These are phyloP conservation scores for Nemania sp. DNA, from an alignment of 2,329 filamentous ascomycete species.

Conservation along the genomic window DNA sequence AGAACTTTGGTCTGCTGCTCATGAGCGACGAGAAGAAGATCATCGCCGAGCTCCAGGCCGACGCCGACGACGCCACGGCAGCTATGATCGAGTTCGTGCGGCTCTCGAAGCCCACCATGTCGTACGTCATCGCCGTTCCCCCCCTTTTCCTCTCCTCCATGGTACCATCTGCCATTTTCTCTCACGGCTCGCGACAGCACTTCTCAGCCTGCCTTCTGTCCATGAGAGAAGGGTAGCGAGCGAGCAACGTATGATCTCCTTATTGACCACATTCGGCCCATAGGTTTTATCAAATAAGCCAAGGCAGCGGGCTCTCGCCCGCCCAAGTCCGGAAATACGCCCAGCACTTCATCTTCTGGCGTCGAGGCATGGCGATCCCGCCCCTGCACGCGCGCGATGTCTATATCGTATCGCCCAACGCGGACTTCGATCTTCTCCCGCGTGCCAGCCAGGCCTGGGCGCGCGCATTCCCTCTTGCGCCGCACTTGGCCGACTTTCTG, in stretches of 20 bases:
- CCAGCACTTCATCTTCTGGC: conserved; percentile 94
- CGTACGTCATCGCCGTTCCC: conserved; percentile 46
- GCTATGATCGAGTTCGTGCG: conserved; percentile 82
- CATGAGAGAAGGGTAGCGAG: too few relatives aligned
- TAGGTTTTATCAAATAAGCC: conserved; percentile 69
- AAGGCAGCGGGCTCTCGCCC: conserved; percentile 72
- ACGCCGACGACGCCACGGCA: conserved; percentile 73
- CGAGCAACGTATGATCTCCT: too few relatives aligned
- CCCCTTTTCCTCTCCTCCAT: too few relatives aligned
- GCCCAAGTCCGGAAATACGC: conserved; percentile 84
- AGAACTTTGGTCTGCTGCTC: conserved; percentile 84
- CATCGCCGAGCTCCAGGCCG: conserved; percentile 73
- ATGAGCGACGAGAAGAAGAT: conserved; percentile 79
- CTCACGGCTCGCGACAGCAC: not conserved
- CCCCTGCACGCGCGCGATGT: conserved; percentile 87
- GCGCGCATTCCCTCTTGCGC: conserved; percentile 78
- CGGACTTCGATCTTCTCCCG: conserved; percentile 72
- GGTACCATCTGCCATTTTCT: not conserved
- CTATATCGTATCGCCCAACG: conserved; percentile 91
- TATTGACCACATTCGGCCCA: too few relatives aligned
- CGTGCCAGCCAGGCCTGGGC: conserved; percentile 73
- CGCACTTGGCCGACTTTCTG: conserved; percentile 84
- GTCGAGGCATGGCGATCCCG: conserved; percentile 86
- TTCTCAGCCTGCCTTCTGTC: not conserved
- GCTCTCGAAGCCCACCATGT: conserved; percentile 69